Conservation (phyloP, 2,329 filamentous ascomycete genomes). For the Epichloe sp. region DNA sequence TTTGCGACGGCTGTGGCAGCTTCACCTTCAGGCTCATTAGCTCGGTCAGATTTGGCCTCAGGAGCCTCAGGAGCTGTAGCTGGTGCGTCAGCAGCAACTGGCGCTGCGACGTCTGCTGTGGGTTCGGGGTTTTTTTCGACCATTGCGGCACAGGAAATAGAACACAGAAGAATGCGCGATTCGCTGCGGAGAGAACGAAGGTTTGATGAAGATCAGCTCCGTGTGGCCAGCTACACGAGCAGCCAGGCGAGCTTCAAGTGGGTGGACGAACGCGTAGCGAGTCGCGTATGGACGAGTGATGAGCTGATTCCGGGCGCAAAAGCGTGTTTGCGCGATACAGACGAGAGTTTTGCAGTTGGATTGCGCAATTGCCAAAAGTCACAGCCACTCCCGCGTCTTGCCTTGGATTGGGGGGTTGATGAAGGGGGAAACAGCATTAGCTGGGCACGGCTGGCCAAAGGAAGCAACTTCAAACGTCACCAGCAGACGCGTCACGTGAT, state of each 20-base stretch:
- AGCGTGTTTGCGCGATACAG: constrained; percentile 3
- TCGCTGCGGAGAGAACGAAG: constrained; percentile 1
- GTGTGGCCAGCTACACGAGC: not conserved
- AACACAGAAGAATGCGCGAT: constrained; percentile 10
- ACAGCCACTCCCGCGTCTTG: constrained; percentile 6
- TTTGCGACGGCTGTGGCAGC: constrained; percentile 17
- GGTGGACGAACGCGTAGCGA: constrained; percentile 10
- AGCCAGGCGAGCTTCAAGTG: constrained; percentile 6
- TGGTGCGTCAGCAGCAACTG: constrained; percentile 19
- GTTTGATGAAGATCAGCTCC: not conserved
- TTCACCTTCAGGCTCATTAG: constrained; percentile 13
- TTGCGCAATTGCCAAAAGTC: constrained; percentile 5
- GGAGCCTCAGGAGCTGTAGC: constrained; percentile 7
- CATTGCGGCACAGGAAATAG: constrained; percentile 17
- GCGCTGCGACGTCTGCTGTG: constrained; percentile 20
- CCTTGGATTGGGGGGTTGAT: constrained; percentile 3
- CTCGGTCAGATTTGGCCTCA: constrained; percentile 11
- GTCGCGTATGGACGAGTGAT: constrained; percentile 8
- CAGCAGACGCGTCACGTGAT: constrained; percentile 20
- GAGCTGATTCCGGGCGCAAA: constrained; percentile 3
- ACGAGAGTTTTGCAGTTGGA: constrained; percentile 1
- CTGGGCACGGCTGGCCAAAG: constrained; percentile 18
- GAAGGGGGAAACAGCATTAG: constrained; percentile 1
- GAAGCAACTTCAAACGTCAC: constrained; percentile 25
- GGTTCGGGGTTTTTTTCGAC: constrained; percentile 25